Conservation (phyloP, 257 asterid genomes). For the Cinchona pubescens region DNA sequence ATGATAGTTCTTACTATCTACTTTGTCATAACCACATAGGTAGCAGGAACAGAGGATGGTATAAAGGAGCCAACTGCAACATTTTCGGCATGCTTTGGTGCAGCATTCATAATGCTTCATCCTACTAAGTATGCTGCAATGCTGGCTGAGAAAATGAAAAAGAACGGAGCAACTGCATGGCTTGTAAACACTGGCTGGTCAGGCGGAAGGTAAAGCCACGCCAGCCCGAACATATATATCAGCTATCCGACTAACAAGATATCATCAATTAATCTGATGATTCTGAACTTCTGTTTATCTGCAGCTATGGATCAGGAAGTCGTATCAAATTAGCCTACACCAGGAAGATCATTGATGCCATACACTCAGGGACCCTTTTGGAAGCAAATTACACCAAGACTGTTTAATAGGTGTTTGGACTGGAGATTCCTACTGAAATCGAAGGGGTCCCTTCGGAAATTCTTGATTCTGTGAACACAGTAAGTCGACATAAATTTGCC, state of each 20-base stretch:
- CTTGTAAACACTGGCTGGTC: conserved; percentile 98
- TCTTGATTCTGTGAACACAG: conserved; percentile 79
- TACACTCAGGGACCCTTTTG: conserved; percentile 69
- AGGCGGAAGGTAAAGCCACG: conserved; percentile 66
- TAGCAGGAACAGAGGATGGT: conserved; percentile 97
- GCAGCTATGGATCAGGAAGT: conserved; percentile 77
- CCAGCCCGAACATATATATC: background rate
- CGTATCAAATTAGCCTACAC: conserved; percentile 85
- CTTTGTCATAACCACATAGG: conserved; percentile 34
- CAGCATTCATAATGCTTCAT: conserved; percentile 92
- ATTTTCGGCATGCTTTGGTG: conserved; percentile 94
- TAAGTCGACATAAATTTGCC: conserved; percentile 29
- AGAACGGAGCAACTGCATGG: conserved; percentile 91
- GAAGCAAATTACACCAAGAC: conserved; percentile 60
- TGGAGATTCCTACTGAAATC: conserved; percentile 77
- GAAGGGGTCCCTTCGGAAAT: conserved; percentile 92
- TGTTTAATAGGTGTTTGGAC: conserved; percentile 81
- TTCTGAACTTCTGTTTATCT: background rate
- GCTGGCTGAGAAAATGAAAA: conserved; percentile 81
- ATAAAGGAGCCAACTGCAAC: conserved; percentile 93
- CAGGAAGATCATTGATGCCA: conserved; percentile 83
- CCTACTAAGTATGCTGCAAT: conserved; percentile 89
- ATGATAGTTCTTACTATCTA: background rate
- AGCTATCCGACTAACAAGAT: background rate
- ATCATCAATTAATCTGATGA: background rate